Evolutionary conservation across 176 grass and related monocot genomes (phyloP), one percentile per base, ranked within the genome.

Genomic region (Themeda triandra): DNA sequence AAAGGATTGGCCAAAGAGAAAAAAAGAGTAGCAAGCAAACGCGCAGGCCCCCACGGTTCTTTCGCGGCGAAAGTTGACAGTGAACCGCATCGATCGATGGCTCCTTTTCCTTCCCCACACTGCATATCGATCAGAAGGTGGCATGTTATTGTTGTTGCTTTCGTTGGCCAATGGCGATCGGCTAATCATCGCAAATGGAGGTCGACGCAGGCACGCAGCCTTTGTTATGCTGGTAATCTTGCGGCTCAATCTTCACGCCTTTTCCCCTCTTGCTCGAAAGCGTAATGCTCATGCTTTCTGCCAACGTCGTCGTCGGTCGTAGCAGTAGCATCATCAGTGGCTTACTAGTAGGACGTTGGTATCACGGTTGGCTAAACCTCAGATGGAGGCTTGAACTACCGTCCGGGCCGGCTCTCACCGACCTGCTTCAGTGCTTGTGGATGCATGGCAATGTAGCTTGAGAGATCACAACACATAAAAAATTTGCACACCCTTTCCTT

Each of bases 71-170:
- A 87, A 59, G 70, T n/a, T 54, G 69, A 66, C 60, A 59, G 62
- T 32, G 69, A 75, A 24, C 32, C 69, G 27, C 42, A 74, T 41
- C 64, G 46, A 49, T 49, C 15, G 44, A 6, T 6, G 1, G 69
- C 77, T 42, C 69, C 48, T 29, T 35, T 64, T 4, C 11, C 27
- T 1, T 24, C 14, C 14, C 3, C 67, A 39, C 23, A 23, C 18
- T 6, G 19, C 19, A 53, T 6, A 21, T 56, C 51, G 19, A 6
- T 44, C 25, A 62, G 28, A 85, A 76, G 82, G 62, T 89, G 77
- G 13, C 87, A 69, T 80, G 77, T 85, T 89, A 32, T 3, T 63
- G 87, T 81, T 81, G 80, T 41, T 41, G 80, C 71, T 81, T 87
- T 68, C 77, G 7, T 25, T 44, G 54, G 18, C 39, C 14, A 30